Percentiles rank a stretch among this genome's conserved stretches.
These are phyloP conservation scores for Trichoderma cornu-damae DNA, from an alignment of 2,329 filamentous ascomycete genomes.

Conservation along the genomic window DNA sequence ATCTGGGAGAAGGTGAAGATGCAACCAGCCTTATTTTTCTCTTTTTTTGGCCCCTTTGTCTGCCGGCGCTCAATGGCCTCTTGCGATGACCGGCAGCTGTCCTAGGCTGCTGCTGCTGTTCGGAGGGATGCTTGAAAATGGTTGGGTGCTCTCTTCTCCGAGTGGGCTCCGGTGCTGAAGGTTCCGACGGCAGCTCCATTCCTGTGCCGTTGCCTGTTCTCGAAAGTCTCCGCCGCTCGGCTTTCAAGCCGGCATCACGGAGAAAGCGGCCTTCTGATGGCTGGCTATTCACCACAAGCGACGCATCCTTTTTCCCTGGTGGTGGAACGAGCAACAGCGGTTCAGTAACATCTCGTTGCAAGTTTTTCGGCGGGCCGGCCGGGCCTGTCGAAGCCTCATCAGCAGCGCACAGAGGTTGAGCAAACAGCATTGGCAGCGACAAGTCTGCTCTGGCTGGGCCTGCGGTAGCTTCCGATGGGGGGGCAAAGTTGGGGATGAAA, in stretches of 20 bases:
- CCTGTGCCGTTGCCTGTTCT: constrained; percentile 31
- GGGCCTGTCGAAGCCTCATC: background rate
- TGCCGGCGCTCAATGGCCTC: background rate
- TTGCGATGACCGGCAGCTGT: background rate
- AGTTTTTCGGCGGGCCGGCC: no score
- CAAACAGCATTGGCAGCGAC: background rate
- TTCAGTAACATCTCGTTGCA: background rate
- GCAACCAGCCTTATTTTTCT: background rate
- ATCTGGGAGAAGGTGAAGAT: background rate
- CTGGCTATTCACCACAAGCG: background rate
- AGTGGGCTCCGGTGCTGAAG: constrained; percentile 24
- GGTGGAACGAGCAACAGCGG: background rate
- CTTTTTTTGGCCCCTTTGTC: background rate
- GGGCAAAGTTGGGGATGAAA: constrained; percentile 30
- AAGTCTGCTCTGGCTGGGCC: background rate
- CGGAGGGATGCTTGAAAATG: background rate
- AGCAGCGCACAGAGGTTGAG: background rate
- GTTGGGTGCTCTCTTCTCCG: background rate
- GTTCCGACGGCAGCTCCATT: constrained; percentile 31
- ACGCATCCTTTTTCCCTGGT: background rate
- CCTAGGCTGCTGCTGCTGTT: background rate
- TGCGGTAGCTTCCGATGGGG: background rate
- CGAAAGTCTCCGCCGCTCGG: constrained; percentile 27
- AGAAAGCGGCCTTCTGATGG: background rate
- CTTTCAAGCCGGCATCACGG: constrained; percentile 19